These are phyloP conservation scores for Plasmodium yoelii DNA, from an alignment of 169 alveolate genomes.

Conservation along the genomic window DNA sequence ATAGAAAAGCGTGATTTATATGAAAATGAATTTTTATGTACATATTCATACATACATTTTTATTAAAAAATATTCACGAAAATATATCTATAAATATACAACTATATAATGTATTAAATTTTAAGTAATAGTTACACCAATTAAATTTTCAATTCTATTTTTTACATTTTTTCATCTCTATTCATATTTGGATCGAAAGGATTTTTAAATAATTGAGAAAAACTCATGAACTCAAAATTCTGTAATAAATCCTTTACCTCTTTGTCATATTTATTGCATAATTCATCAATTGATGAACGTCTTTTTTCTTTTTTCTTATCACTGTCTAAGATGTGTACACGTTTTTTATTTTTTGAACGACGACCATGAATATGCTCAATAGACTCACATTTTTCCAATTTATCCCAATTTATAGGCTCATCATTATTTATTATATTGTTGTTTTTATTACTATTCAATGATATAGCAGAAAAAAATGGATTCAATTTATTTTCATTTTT, in stretches of 20 bases:
- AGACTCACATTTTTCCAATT: conserved; percentile 11
- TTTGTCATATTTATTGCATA: conserved; percentile 45
- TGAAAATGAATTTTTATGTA: conserved; percentile 4
- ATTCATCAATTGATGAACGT: conserved; percentile 42
- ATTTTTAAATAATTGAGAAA: conserved; percentile 60
- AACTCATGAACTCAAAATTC: conserved; percentile 30
- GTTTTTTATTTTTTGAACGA: not conserved
- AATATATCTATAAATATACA: not conserved
- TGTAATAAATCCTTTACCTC: conserved; percentile 43
- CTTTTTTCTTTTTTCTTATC: conserved; percentile 3
- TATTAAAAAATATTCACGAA: not conserved
- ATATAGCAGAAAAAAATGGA: not conserved
- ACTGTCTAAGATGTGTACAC: not conserved
- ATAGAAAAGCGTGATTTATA: not conserved
- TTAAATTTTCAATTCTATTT: conserved; percentile 6
- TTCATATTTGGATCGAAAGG: conserved; percentile 41
- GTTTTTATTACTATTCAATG: not conserved
- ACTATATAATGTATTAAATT: too few species aligned
- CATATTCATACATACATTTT: not conserved
- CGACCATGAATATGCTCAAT: conserved; percentile 1
- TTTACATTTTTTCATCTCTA: conserved; percentile 73
- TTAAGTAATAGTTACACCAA: not conserved
- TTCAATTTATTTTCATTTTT: not conserved
- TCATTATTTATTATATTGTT: not conserved
- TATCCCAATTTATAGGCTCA: conserved; percentile 2